Conservation (phyloP, 306 rosid species). For the Pyrus bretschneideri region DNA sequence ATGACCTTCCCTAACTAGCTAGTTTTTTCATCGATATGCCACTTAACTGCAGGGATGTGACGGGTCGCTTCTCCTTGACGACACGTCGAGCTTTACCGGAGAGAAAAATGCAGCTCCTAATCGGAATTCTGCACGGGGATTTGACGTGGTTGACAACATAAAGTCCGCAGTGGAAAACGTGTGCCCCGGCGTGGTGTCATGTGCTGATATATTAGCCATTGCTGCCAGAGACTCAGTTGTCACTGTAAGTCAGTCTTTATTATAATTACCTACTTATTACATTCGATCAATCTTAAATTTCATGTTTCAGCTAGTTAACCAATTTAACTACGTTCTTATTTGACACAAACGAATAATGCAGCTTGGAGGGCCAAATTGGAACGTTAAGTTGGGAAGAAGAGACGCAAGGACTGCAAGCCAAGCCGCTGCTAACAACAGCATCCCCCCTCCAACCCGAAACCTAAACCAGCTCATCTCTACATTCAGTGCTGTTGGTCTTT, state of each 20-base stretch:
- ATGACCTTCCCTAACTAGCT: not conserved
- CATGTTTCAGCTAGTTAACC: not conserved
- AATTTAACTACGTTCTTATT: not conserved
- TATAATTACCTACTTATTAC: not conserved
- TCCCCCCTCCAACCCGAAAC: slow-evolving; percentile 65
- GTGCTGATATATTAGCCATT: slow-evolving; percentile 73
- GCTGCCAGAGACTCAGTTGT: slow-evolving; percentile 68
- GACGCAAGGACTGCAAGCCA: slow-evolving; percentile 60
- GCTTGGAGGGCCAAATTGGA: slow-evolving; percentile 88
- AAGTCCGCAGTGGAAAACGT: slow-evolving; percentile 60
- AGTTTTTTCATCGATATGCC: not conserved
- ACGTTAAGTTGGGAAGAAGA: slow-evolving; percentile 82
- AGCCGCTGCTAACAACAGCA: slow-evolving; percentile 60
- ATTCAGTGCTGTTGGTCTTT: slow-evolving; percentile 59
- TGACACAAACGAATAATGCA: slow-evolving; percentile 1
- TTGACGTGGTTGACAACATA: slow-evolving; percentile 63
- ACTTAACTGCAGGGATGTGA: slow-evolving; percentile 61
- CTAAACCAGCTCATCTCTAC: slow-evolving; percentile 54
- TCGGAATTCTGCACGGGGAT: slow-evolving; percentile 68
- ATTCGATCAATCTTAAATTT: not conserved
- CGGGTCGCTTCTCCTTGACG: slow-evolving; percentile 79
- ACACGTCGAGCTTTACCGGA: slow-evolving; percentile 57
- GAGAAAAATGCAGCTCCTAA: slow-evolving; percentile 75
- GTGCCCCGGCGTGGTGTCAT: slow-evolving; percentile 74
- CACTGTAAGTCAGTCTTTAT: slow-evolving; percentile 23